Base-by-base conservation (phyloP, 768 basidiomycete genomes). In the Pisolithus orientalis region DNA sequence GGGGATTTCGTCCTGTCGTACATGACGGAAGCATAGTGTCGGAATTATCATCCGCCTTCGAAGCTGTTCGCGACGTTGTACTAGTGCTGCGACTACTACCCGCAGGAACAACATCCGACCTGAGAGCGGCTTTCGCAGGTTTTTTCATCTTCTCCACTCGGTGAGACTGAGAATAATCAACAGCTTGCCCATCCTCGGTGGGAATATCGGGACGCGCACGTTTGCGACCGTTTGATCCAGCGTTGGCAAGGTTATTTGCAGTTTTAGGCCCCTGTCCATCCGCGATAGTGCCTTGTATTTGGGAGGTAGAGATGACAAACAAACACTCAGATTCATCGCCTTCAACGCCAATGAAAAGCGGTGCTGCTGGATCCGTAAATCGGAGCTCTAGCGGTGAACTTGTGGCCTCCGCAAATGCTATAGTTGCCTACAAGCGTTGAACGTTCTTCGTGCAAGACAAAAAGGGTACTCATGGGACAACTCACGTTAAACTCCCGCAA, bases 401-500 rank as follows among this genome's bases (percentile, higher is more conserved):
- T 70, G 82, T 80, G 3, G 83, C 79, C 60, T 92, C 90, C 1
- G 88, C 87, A 63, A 84, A 90, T 6, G 83, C 76, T 51, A 90
- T 83, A 1, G 87, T 87, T 6, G 90, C 90, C 90, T 92, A 56
- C 16, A 29, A 38, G 28, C 49, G 27, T 39, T 53, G 29, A 57
- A 34, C 1, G 9, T 40, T n/a, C 24, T 44, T 44, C 1, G 24
- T 28, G 5, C 24, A 42, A 10, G 5, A 44, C 37, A 34, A 5
- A 29, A 29, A 28, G 50, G 40, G 45, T 0, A 50, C 29, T 42
- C 39, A 21, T 2, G 17, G 24, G 5, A 44, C 32, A 40, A 55
- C 54, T 42, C 75, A 90, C 90, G 53, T 83, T 89, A 68, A 93
- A 90, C 70, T 93, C 90, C 37, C 85, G 81, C 28, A 93, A 68